Conservation (phyloP, 202 grass and related monocot genomes). For the Setaria viridis region DNA sequence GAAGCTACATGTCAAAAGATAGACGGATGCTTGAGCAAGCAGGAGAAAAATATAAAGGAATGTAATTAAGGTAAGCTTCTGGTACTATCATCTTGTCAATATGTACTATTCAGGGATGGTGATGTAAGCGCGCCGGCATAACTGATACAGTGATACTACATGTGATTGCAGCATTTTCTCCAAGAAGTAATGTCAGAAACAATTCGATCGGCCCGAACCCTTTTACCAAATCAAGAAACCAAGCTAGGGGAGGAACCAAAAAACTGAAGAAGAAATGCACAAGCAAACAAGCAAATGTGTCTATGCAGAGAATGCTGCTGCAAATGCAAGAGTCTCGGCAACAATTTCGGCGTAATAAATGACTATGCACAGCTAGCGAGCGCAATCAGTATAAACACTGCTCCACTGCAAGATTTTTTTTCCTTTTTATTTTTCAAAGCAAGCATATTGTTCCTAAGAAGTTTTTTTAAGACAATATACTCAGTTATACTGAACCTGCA, state of each 20-base stretch:
- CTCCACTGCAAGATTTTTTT: background rate
- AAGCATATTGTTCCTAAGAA: background rate
- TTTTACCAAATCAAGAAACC: background rate
- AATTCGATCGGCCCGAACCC: background rate
- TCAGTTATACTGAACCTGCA: background rate
- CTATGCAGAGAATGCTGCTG: background rate
- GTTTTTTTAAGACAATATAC: background rate
- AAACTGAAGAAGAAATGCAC: background rate
- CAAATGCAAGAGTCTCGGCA: background rate
- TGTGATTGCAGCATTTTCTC: background rate
- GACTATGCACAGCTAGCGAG: background rate
- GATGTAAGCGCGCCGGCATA: no score
- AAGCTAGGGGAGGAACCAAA: background rate
- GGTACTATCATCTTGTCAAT: no score
- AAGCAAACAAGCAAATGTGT: background rate
- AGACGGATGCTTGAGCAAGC: no score
- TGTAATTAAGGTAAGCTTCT: no score
- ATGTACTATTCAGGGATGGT: no score
- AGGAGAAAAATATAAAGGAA: no score
- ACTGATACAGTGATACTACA: background rate
- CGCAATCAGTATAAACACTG: background rate
- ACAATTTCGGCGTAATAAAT: background rate
- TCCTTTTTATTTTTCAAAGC: background rate
- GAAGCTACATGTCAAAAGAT: no score
- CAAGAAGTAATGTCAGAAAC: background rate